Percentiles rank a stretch among this genome's conserved stretches.
Evolutionary conservation across 228 moss, liverwort and hornwort species (phyloP).

Genomic region (Sphagnum magellanicum): DNA sequence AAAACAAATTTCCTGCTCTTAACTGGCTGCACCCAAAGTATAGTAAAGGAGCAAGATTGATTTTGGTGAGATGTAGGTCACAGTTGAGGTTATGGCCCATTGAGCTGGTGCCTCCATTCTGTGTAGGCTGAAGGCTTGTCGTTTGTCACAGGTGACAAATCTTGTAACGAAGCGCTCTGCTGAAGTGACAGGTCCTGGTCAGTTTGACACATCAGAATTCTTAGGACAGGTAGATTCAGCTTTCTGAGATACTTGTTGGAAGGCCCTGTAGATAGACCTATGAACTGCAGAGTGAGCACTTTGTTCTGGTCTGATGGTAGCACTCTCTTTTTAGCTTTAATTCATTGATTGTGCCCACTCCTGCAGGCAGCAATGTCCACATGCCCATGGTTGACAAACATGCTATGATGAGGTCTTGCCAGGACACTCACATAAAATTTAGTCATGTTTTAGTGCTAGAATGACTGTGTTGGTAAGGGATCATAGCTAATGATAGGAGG

Average conservation of each 20-base stretch:
- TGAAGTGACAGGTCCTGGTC: constrained; percentile 63
- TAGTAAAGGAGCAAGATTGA: not conserved
- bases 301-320: too few relatives aligned
- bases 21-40: not conserved
- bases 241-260: too few relatives aligned
- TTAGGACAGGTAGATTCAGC: constrained; percentile 63
- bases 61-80: not conserved
- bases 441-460: too few relatives aligned
- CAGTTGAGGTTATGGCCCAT: not conserved
- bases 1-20: not conserved
- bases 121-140: not conserved
- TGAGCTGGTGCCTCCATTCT: not conserved
- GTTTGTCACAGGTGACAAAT: constrained; percentile 68
- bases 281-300: too few relatives aligned
- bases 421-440: too few relatives aligned
- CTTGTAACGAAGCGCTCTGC: constrained; percentile 91
- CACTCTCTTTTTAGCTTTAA: too few relatives aligned
- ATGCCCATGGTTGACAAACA: too few relatives aligned
- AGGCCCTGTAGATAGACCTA: too few relatives aligned
- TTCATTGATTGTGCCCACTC: too few relatives aligned
- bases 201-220: constrained; percentile 93
- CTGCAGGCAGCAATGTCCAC: too few relatives aligned
- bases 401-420: too few relatives aligned
- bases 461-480: too few relatives aligned
- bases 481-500: not conserved